A percentile compares a stretch with the other conserved stretches of the same genome.
phyloP scores from a whole-genome alignment of 179 eudicot species.

The Silene vulgaris region DNA sequence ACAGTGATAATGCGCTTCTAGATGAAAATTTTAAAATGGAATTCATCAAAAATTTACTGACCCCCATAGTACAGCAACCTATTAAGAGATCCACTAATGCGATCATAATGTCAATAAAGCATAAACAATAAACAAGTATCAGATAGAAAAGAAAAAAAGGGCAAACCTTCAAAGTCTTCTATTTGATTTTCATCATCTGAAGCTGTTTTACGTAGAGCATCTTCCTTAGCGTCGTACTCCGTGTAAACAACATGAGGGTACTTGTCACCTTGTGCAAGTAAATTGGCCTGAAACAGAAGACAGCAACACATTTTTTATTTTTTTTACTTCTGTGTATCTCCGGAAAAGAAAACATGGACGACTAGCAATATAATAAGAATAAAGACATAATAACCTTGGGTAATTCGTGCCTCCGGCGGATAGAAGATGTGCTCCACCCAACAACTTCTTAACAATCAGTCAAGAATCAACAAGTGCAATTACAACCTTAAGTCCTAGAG shows the following conservation, averaged over 20 bases:
- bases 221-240: constrained; percentile 36
- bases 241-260: constrained; percentile 71
- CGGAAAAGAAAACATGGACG: background rate
- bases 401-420: constrained; percentile 75
- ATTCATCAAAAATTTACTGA: too few relatives aligned
- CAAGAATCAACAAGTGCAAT: constrained; percentile 33
- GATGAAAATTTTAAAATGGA: too few relatives aligned
- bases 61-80: too few relatives aligned
- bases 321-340: background rate
- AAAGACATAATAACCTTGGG: constrained; percentile 47
- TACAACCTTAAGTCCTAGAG: background rate
- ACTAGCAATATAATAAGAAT: background rate
- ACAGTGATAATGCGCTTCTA: too few relatives aligned
- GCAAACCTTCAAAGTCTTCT: constrained; percentile 66
- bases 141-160: background rate
- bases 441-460: constrained; percentile 59
- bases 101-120: background rate
- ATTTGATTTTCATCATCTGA: constrained; percentile 31
- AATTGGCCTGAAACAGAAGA: constrained; percentile 42
- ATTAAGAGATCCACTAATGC: background rate
- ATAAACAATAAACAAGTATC: background rate
- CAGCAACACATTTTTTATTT: background rate
- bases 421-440: constrained; percentile 94
- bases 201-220: constrained; percentile 25
- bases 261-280: constrained; percentile 47